phyloP scores from a whole-genome alignment of 768 basidiomycete genomes.

The Cubamyces sp. region DNA sequence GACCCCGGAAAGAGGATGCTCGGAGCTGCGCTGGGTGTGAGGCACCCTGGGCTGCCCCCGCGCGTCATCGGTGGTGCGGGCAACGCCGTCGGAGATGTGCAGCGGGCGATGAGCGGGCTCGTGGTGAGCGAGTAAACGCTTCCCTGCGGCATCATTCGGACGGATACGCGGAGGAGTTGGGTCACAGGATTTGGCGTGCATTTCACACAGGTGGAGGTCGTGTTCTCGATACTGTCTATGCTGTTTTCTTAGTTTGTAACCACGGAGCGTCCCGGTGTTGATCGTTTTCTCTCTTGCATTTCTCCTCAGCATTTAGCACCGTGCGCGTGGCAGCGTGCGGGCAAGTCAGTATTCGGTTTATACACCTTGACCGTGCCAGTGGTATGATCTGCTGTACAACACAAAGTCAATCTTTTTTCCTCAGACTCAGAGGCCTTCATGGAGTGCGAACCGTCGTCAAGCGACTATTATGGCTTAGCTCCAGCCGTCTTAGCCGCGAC shows the following conservation, averaged over 20 bases:
- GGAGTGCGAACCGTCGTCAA: too few relatives aligned
- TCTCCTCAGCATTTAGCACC: constrained; percentile 1
- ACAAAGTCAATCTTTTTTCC: too few relatives aligned
- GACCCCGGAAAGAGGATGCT: constrained; percentile 91
- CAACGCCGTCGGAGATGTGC: constrained; percentile 62
- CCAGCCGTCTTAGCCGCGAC: too few relatives aligned
- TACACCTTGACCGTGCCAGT: too few relatives aligned
- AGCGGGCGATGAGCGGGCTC: constrained; percentile 77
- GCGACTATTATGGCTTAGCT: too few relatives aligned
- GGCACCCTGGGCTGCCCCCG: constrained; percentile 75
- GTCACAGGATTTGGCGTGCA: constrained; percentile 21
- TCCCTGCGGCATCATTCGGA: constrained; percentile 2
- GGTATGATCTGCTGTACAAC: too few relatives aligned
- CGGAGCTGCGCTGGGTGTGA: constrained; percentile 80
- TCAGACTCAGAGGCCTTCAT: too few relatives aligned
- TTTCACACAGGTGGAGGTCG: constrained; percentile 24
- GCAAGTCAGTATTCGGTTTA: neutral
- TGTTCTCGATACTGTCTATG: constrained; percentile 26
- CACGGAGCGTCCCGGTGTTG: constrained; percentile 28
- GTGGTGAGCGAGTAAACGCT: constrained; percentile 66
- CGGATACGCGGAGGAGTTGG: constrained; percentile 8
- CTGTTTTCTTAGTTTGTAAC: constrained; percentile 27
- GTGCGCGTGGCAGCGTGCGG: neutral
- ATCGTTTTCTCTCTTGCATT: constrained; percentile 20
- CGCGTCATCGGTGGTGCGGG: constrained; percentile 60